phyloP scores from a whole-genome alignment of 2,329 filamentous ascomycete genomes.

The Penicillium crustosum region DNA sequence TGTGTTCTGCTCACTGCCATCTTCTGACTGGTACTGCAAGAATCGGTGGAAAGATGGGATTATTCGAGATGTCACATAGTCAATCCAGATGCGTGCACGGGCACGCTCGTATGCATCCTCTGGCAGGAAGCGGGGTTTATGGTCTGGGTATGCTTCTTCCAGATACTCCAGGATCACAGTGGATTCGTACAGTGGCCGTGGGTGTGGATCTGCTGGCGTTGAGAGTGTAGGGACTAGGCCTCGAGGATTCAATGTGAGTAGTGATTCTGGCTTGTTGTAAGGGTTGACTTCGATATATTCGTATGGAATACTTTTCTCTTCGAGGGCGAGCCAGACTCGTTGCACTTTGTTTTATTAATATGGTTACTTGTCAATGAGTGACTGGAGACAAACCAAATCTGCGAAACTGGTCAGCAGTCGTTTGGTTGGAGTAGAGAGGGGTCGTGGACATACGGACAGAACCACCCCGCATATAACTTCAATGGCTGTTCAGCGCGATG shows the following conservation, averaged over 20 bases:
- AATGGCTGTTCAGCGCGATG: conserved; percentile 38
- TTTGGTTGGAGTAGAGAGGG: background rate
- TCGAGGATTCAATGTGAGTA: conserved; percentile 70
- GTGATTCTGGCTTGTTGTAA: conserved; percentile 68
- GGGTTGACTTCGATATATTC: conserved; percentile 78
- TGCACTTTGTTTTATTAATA: conserved; percentile 51
- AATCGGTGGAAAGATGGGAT: conserved; percentile 69
- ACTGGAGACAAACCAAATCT: conserved; percentile 34
- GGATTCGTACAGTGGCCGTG: conserved; percentile 69
- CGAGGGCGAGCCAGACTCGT: conserved; percentile 69
- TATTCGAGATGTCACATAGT: conserved; percentile 67
- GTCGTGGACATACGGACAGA: conserved; percentile 54
- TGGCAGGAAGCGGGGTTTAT: conserved; percentile 57
- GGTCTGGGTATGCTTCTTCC: conserved; percentile 64
- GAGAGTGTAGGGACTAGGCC: conserved; percentile 71
- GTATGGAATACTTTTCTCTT: conserved; percentile 71
- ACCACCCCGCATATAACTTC: conserved; percentile 73
- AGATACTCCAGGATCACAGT: conserved; percentile 73
- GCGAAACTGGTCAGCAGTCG: conserved; percentile 2
- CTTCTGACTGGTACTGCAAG: conserved; percentile 47
- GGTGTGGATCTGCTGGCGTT: conserved; percentile 21
- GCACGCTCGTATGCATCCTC: conserved; percentile 64
- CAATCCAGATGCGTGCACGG: conserved; percentile 68
- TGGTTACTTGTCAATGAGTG: background rate
- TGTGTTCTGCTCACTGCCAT: conserved; percentile 33